Evolutionary conservation across 2,329 filamentous ascomycete genomes (phyloP), one percentile per base, ranked within the genome.

Genomic region (Fusarium palustre): DNA sequence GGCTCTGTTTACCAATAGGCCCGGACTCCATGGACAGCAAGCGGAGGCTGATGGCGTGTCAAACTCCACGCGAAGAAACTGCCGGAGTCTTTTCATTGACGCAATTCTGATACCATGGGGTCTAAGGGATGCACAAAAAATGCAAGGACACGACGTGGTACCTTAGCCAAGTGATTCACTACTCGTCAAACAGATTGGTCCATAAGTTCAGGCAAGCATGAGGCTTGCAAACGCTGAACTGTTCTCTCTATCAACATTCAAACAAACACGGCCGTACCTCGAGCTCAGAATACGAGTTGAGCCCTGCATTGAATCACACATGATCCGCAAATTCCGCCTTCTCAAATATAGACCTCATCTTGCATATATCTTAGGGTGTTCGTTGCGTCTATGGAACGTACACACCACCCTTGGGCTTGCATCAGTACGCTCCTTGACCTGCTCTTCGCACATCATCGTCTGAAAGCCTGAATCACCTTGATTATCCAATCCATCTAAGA

Each of bases 311-410:
- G 20, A 46, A 36, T 24, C 8, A 39, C 16, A 10, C 8, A n/a
- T n/a, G 22, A 39, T 39, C n/a, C n/a, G n/a, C n/a, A 20, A 7
- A 34, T 22, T 33, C 12, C 9, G 33, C 25, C 45, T 25, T 22
- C 22, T 20, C n/a, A 16, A 48, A 16, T 33, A 45, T n/a, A 34
- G 20, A 48, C 20, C 36, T 58, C 46, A 33, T 34, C 18, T 38
- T 38, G 28, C 34, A 38, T 48, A 42, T 47, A 28, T 50, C 60
- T 10, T 24, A 8, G 30, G 63, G 60, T 55, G 39, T 49, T 60
- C 38, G 60, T 65, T 59, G 25, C 63, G 63, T 66, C 55, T 65
- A 65, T 66, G 63, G 55, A 66, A 60, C 63, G 59, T 55, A 20
- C 31, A 52, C 54, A 34, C 55, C 45, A 42, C 60, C 55, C 39